Base-by-base conservation (phyloP, 257 asterid species). In the Plectranthus barbatus region DNA sequence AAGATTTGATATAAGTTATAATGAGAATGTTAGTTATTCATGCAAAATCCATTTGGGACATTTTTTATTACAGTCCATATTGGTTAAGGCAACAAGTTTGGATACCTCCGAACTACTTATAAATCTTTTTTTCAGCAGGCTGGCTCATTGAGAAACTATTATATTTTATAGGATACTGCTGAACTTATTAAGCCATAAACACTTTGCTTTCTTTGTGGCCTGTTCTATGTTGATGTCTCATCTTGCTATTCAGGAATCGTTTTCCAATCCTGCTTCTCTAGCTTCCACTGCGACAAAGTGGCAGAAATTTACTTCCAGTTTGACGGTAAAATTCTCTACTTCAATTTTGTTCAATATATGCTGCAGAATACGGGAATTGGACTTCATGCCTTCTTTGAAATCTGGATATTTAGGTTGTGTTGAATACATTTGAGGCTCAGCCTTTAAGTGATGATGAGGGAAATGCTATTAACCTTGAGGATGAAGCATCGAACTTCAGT, bases 371-470 rank as follows among this genome's bases (percentile, higher is more conserved):
- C 24, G 14, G 42, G 47, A 26, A 29, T 10, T 50, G n/a, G 21
- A 41, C 31, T 40, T 59, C 64, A 71, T 21, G 44, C 64, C 50
- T 64, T 6, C 24, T 56, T 7, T 50, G 46, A 42, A 60, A 68
- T 60, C 49, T 72, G 73, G 65, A 36, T 40, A 39, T 80, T 52
- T 55, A 92, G 99, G 89, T 85, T 46, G 97, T 87, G 51, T 67
- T 92, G 74, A 86, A 77, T 74, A 85, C 96, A 54, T 89, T 92
- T 66, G 97, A 89, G 81, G 90, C 97, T 76, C 99, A 89, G 72
- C 97, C 99, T 75, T 72, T 92, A 79, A 87, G 82, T 56, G 99
- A 92, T 72, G 99, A 89, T 73, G 97, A 85, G 60, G 95, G 97
- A 15, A 87, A 64, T 77, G 83, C 87, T 26, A 77, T 76, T 68